Evolutionary conservation across 2,329 filamentous ascomycete species (phyloP), one percentile per base, ranked within the genome.

Genomic region (Biscogniauxia marginata): DNA sequence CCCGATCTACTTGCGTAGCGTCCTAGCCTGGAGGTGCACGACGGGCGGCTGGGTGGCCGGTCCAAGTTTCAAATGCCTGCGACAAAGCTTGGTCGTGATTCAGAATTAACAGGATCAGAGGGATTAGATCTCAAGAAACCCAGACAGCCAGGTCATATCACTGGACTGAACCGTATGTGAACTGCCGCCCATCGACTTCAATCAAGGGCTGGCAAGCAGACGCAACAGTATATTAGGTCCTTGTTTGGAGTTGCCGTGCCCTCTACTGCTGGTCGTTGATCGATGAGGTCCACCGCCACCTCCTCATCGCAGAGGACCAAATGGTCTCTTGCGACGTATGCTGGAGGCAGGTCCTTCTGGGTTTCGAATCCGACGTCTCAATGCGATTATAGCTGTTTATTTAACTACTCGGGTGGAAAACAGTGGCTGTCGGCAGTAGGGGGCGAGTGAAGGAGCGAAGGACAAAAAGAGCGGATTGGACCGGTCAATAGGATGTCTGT

Each of bases 281-380:
- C 60, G 64, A 64, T 63, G 63, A 70, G 66, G 67, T 64, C 67
- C 67, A 64, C 68, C 68, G 62, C 66, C 69, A 63, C 67, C 67
- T 65, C 70, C 69, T 70, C 70, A 72, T 71, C 67, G 68, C 70
- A 69, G 62, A 67, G 63, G 68, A 70, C 69, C 70, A 56, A 65
- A 57, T 58, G 67, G 68, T 63, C 68, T 58, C 67, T 61, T 67
- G 30, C 30, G 30, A 39, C 13, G 11, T 39, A 39, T 56, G 58
- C 65, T 62, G 48, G 53, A 60, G 50, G 30, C 30, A 39, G 30
- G n/a, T 39, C n/a, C 30, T 39, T 34, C 30, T 39, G 4, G 30
- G 30, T 9, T 11, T 39, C 30, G 30, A 39, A 39, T 16, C n/a
- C n/a, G 30, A 16, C 30, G 30, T 39, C n/a, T 39, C 11, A 39